These are phyloP conservation scores for Hypericum androsaemum DNA, from an alignment of 345 rosid species.

Conservation along the genomic window DNA sequence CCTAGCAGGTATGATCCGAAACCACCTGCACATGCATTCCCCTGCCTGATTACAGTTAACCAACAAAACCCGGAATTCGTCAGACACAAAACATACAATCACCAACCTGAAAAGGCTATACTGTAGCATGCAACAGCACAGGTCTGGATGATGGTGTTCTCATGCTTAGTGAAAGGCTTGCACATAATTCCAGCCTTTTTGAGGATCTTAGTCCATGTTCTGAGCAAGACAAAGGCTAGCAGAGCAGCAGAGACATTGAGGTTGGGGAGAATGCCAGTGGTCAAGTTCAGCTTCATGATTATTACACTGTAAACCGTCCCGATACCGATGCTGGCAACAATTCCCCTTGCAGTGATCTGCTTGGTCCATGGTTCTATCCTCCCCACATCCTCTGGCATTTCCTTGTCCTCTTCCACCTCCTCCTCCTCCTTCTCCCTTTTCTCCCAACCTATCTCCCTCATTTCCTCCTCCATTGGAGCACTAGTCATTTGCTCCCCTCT, in stretches of 20 bases:
- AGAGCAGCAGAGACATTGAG: constrained; percentile 3
- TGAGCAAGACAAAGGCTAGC: neutral
- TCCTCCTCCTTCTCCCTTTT: no score
- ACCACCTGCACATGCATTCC: neutral
- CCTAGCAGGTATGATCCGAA: neutral
- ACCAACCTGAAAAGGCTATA: neutral
- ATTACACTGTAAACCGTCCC: neutral
- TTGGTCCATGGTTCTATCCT: constrained; percentile 1
- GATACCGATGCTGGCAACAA: neutral
- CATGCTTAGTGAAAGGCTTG: neutral
- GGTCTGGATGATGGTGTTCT: neutral
- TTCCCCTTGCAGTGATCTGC: neutral
- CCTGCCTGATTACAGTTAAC: neutral
- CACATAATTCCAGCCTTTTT: neutral
- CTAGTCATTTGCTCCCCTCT: no score
- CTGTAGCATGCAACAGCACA: constrained; percentile 2
- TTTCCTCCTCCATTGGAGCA: no score
- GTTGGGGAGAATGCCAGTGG: neutral
- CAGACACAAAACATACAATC: neutral
- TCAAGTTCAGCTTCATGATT: neutral
- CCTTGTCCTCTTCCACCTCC: no score
- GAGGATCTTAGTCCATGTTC: neutral
- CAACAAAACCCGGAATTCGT: neutral
- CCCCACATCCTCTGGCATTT: neutral
- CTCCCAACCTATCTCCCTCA: no score